phyloP scores from a whole-genome alignment of 768 basidiomycete species.

The Fomitopsis pulvina region DNA sequence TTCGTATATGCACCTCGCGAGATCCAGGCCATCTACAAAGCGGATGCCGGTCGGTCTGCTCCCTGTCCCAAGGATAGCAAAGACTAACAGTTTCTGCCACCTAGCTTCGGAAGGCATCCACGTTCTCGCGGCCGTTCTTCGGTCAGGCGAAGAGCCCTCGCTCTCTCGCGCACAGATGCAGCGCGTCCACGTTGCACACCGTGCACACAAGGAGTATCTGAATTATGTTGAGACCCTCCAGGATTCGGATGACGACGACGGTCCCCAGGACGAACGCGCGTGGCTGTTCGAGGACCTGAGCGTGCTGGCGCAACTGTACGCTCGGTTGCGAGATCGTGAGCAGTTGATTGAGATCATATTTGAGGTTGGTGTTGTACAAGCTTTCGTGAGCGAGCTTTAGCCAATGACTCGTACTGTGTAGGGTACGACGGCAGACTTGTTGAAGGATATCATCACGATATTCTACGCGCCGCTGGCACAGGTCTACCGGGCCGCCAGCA shows the following conservation, averaged over 20 bases:
- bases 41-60: constrained; percentile 58
- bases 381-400: not conserved
- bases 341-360: constrained; percentile 91
- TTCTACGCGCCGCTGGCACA: constrained; percentile 96
- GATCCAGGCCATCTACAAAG: constrained; percentile 76
- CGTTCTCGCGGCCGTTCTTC: constrained; percentile 72
- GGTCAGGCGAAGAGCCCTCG: constrained; percentile 68
- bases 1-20: constrained; percentile 87
- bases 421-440: constrained; percentile 90
- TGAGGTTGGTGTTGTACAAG: constrained; percentile 51
- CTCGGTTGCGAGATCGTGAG: constrained; percentile 79
- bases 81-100: not conserved
- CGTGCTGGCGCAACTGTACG: constrained; percentile 72
- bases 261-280: constrained; percentile 89
- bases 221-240: constrained; percentile 48
- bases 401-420: constrained; percentile 23
- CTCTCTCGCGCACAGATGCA: constrained; percentile 76
- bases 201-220: constrained; percentile 74
- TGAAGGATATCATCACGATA: constrained; percentile 98
- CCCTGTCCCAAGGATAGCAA: not conserved
- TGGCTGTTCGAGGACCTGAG: constrained; percentile 94
- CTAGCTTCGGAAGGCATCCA: constrained; percentile 64
- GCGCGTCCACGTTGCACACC: constrained; percentile 69
- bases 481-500: constrained; percentile 95
- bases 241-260: constrained; percentile 92